Base-by-base conservation (phyloP, 1,284 basidiomycete species). In the Cystobasidium slooffiae region DNA sequence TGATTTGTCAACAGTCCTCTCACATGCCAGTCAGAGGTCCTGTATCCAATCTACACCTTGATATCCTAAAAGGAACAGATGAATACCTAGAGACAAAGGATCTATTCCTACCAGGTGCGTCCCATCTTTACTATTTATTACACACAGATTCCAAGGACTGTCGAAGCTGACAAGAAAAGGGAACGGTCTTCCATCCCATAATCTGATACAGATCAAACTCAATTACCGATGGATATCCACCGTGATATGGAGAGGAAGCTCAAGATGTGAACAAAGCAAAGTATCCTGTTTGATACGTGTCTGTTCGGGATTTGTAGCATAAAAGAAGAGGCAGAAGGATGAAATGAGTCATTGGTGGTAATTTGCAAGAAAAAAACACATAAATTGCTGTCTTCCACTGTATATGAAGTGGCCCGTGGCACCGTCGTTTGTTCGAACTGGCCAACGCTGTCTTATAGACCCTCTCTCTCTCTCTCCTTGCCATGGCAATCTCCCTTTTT, bases 21-120 rank as follows among this genome's bases (percentile, higher is more conserved):
- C 70, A 73, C 43, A 73, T 73, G 70, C 70, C 70, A 12, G 70
- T 63, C 18, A 24, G 70, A 66, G 70, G 58, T 6, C 53, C 65
- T 10, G 49, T 76, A 24, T 61, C 31, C 31, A 95, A 97, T 83
- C 81, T 96, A 59, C 90, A 92, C 78, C 88, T 95, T 43, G 94
- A 97, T 82, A 92, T 97, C 78, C 84, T 97, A 68, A 91, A 91
- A 88, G 94, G 94, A 58, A 88, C 89, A 31, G 94, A 97, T 81
- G 92, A 95, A 82, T 85, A 83, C 20, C 85, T 97, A 68, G 89
- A 91, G 59, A 86, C 88, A 7, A 83, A 83, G 1, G 93, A 95
- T 79, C 85, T 93, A 78, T 91, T 94, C n/a, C 55, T 75, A 18
- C 74, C 74, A 64, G 61, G 59, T 56, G 59, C 10, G 70, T 49